Evolutionary conservation across 257 asterid species (phyloP).

Genomic region (Forsythia suspensa): DNA sequence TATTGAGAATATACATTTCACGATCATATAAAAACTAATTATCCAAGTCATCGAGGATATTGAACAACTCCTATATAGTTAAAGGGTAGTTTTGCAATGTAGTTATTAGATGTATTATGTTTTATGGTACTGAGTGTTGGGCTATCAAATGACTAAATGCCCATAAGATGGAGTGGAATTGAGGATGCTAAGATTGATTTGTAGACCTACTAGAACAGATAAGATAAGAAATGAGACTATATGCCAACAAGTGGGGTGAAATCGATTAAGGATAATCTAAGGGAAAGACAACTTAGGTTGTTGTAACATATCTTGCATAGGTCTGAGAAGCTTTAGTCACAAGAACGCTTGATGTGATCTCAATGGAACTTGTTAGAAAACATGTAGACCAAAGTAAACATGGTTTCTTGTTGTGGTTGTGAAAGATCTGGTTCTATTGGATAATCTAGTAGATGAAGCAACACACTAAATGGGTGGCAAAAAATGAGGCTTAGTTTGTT

Average conservation of each 20-base stretch:
- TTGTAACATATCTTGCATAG: neutral
- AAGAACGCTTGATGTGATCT: neutral
- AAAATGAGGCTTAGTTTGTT: neutral
- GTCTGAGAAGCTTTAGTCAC: neutral
- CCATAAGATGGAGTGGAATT: neutral
- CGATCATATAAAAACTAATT: neutral
- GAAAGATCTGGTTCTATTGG: neutral
- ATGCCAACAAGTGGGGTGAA: neutral
- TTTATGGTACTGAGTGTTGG: neutral
- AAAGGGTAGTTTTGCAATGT: neutral
- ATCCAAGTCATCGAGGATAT: neutral
- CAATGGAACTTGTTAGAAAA: neutral
- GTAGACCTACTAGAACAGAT: neutral
- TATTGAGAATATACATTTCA: neutral
- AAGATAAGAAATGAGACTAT: neutral
- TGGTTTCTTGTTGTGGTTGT: neutral
- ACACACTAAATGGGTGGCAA: neutral
- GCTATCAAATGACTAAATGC: neutral
- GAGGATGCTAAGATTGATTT: neutral
- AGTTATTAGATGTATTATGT: neutral
- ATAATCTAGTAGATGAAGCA: neutral
- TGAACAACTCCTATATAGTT: neutral
- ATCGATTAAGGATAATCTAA: neutral
- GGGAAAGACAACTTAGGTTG: neutral
- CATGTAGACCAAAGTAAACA: neutral